phyloP scores from a whole-genome alignment of 305 asterid genomes.

The Rubia peregrina region DNA sequence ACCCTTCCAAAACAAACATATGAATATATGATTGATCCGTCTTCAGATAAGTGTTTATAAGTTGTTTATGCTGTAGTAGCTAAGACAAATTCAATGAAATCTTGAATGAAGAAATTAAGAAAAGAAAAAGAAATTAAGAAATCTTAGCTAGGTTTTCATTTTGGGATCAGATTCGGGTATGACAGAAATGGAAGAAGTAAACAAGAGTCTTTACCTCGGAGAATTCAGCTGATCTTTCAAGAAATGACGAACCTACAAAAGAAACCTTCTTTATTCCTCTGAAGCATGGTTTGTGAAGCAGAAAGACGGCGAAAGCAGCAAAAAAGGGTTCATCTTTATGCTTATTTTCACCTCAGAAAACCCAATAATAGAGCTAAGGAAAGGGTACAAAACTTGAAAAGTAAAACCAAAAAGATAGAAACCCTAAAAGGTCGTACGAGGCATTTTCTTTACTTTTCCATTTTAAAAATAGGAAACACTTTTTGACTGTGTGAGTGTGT shows the following conservation, averaged over 20 bases:
- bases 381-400: background rate
- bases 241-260: conserved; percentile 11
- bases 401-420: background rate
- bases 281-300: conserved; percentile 16
- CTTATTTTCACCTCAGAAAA: background rate
- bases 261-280: conserved; percentile 20
- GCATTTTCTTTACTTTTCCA: background rate
- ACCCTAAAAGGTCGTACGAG: conserved; percentile 1
- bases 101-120: background rate
- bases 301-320: background rate
- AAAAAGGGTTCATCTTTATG: background rate
- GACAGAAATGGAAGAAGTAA: background rate
- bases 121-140: background rate
- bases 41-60: background rate
- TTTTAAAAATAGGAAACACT: background rate
- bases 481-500: conserved; percentile 6
- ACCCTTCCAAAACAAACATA: conserved; percentile 17
- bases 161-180: background rate
- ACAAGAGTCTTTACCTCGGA: conserved; percentile 12
- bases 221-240: conserved; percentile 6
- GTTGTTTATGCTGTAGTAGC: background rate
- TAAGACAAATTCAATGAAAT: background rate
- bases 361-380: conserved; percentile 2
- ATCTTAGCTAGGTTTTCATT: background rate
- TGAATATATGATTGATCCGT: too few relatives aligned